Evolutionary conservation across 1,139 yeast species (phyloP), one percentile per base, ranked within the genome.

Genomic region (Suhomyces choctaworum): DNA sequence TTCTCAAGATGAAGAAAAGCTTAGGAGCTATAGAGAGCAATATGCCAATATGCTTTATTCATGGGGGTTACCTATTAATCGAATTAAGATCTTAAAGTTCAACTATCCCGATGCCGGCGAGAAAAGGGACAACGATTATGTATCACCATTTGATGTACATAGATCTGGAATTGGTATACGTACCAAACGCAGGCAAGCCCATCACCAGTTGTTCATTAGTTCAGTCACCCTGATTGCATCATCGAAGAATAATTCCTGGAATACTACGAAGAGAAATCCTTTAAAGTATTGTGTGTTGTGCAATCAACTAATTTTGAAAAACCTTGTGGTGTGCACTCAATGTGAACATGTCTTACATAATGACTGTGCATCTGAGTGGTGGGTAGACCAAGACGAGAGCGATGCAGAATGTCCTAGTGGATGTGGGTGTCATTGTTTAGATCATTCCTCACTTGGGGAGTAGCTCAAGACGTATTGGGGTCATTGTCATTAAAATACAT

Each of bases 341-440:
- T 90, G 97, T 60, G 85, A 80, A 44, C 97, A 90, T 60, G 66
- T 86, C 1, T 54, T 84, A 46, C 97, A 90, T 54, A 75, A 86
- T 1, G 67, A 70, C 22, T 90, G 97, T 64, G 95, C 95, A 0
- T 61, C 70, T 10, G 73, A 73, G 36, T 90, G 97, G 97, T 89
- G 95, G 90, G 32, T 52, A 11, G 16, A 17, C 7, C 22, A 17
- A 13, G 63, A 58, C 0, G 70, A 67, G 3, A 60, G 51, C 22
- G 47, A 26, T 19, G 50, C 50, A 27, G 88, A 82, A 48, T 90
- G 97, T 58, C 83, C 95, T 0, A 77, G 88, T 40, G 97, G 97
- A 0, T 90, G 97, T 62, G 96, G 96, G 0, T 90, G 97, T 52
- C 48, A 58, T 7, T 88, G 96, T 58, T 57, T 80, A 32, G 40